Evolutionary conservation across 208 protist species (phyloP).

Genomic region (Leishmania tropica): DNA sequence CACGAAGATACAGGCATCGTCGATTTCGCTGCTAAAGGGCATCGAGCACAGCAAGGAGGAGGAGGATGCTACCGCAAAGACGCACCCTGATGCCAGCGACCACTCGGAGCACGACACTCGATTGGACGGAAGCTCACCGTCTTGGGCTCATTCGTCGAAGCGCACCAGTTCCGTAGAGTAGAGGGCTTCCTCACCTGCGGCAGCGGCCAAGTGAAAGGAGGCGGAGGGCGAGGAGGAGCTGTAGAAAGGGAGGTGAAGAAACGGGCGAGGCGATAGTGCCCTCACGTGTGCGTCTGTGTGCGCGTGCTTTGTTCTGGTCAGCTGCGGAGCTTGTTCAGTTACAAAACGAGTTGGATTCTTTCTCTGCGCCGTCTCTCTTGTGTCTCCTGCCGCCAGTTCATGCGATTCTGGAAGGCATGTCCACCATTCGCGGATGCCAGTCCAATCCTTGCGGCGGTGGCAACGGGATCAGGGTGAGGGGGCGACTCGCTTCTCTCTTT

Average conservation of each 20-base stretch:
- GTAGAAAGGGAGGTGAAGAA: not conserved
- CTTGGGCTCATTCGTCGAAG: not conserved
- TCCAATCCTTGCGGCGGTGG: not conserved
- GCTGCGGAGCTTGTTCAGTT: not conserved
- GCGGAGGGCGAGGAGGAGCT: not conserved
- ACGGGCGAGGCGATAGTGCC: not conserved
- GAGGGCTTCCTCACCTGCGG: not conserved
- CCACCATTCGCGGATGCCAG: not conserved
- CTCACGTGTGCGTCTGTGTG: not conserved
- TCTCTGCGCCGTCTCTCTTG: not conserved
- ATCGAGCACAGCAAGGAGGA: not conserved
- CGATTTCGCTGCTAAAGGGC: conserved; percentile 3
- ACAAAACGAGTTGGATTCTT: too few relatives aligned
- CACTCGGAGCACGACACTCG: not conserved
- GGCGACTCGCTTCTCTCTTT: not conserved
- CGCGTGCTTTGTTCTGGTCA: not conserved
- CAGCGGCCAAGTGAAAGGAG: not conserved
- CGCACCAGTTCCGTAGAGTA: not conserved
- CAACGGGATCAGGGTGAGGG: not conserved
- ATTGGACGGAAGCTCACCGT: too few relatives aligned
- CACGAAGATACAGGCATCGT: conserved; percentile 4
- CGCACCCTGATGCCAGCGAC: not conserved
- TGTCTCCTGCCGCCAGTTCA: not conserved
- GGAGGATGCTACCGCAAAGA: not conserved
- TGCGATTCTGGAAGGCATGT: not conserved